Conservation (phyloP, 305 asterid genomes). For the Fraxinus greggii region DNA sequence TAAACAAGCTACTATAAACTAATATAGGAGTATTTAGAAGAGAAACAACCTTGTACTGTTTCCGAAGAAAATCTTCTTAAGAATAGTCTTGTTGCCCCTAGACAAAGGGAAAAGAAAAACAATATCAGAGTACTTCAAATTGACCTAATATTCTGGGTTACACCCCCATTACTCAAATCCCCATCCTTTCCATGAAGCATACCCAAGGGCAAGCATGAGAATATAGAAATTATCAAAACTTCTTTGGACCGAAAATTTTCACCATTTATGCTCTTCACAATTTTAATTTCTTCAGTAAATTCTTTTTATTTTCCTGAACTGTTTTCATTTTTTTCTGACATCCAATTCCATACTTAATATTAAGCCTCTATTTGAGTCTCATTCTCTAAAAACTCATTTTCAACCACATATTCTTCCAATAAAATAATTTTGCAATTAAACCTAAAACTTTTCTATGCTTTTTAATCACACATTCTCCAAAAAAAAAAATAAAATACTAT, state of each 20-base stretch:
- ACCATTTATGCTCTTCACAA: background rate
- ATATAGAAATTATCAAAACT: background rate
- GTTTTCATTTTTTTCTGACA: background rate
- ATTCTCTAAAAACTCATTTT: no score
- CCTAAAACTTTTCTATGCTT: no score
- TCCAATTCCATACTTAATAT: background rate
- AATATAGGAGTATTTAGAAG: background rate
- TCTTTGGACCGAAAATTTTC: background rate
- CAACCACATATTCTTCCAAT: no score
- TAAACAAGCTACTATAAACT: background rate
- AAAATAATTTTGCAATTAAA: no score
- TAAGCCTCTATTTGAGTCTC: background rate
- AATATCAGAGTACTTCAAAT: background rate
- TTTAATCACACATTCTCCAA: no score
- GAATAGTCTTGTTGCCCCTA: background rate
- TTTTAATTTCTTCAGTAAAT: background rate
- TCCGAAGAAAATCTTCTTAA: background rate
- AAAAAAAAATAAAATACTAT: no score
- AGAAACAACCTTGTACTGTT: background rate
- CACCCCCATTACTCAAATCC: background rate
- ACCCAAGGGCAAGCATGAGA: background rate
- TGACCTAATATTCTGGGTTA: background rate
- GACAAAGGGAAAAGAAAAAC: background rate
- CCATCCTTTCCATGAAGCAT: background rate
- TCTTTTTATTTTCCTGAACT: background rate